These are phyloP conservation scores for Camelina hispida DNA, from an alignment of 345 rosid species.

Conservation along the genomic window DNA sequence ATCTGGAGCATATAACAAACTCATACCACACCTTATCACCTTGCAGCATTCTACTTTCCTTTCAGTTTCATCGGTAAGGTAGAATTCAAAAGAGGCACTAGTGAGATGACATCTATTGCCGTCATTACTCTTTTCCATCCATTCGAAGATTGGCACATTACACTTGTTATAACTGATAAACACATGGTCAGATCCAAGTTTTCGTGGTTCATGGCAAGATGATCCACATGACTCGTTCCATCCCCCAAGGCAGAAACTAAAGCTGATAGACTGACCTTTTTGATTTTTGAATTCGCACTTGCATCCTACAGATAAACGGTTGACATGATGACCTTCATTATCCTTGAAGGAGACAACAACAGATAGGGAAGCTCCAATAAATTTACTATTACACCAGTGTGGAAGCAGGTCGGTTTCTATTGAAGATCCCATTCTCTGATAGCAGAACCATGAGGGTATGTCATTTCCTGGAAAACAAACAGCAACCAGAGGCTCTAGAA, in stretches of 20 bases:
- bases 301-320: slow-evolving; percentile 40
- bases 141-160: slow-evolving; percentile 18
- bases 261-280: slow-evolving; percentile 27
- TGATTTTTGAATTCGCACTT: slow-evolving; percentile 8
- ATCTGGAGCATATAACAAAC: slow-evolving; percentile 42
- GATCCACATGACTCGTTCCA: slow-evolving; percentile 45
- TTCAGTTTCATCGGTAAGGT: slow-evolving; percentile 33
- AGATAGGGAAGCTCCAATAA: slow-evolving; percentile 35
- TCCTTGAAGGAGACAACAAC: slow-evolving; percentile 35
- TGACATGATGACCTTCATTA: slow-evolving; percentile 12
- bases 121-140: slow-evolving; percentile 15
- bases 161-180: slow-evolving; percentile 42
- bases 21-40: slow-evolving; percentile 43
- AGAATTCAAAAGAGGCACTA: slow-evolving; percentile 30
- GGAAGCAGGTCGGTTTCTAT: slow-evolving; percentile 28
- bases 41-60: slow-evolving; percentile 33
- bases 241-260: slow-evolving; percentile 34
- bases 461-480: slow-evolving; percentile 42
- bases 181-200: slow-evolving; percentile 40
- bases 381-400: slow-evolving; percentile 39
- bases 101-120: slow-evolving; percentile 30
- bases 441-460: slow-evolving; percentile 34
- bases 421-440: slow-evolving; percentile 37
- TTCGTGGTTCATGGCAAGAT: slow-evolving; percentile 40
- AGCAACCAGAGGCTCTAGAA: slow-evolving; percentile 32